phyloP scores from a whole-genome alignment of 1,139 yeast species.

The Torulaspora pretoriensis region DNA sequence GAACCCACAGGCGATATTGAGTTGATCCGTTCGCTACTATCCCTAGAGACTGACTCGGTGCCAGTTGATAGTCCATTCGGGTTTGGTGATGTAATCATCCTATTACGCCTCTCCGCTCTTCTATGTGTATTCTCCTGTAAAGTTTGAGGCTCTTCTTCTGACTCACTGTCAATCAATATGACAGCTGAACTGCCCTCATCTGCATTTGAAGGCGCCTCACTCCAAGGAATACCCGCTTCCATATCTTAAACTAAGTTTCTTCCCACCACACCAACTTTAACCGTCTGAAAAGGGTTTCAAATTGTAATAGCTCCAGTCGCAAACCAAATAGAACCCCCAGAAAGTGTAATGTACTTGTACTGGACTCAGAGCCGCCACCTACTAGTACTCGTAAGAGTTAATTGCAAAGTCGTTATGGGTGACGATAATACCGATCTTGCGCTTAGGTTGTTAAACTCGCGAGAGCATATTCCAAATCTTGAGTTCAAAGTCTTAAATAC shows the following conservation, averaged over 20 bases:
- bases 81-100: constrained; percentile 21
- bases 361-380: too few relatives aligned
- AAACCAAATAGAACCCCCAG: too few relatives aligned
- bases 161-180: constrained; percentile 32
- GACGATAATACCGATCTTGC: constrained; percentile 1
- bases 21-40: constrained; percentile 14
- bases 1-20: constrained; percentile 21
- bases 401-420: neutral
- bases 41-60: constrained; percentile 18
- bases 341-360: too few relatives aligned
- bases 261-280: too few relatives aligned
- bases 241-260: neutral
- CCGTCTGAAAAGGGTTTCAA: too few relatives aligned
- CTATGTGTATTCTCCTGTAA: constrained; percentile 15
- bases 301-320: too few relatives aligned
- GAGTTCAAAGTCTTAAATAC: constrained; percentile 8
- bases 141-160: constrained; percentile 25
- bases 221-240: neutral
- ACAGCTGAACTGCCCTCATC: constrained; percentile 9
- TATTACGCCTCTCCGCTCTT: constrained; percentile 18
- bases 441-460: neutral
- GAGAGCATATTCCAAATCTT: neutral
- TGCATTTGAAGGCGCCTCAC: neutral
- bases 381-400: too few relatives aligned
- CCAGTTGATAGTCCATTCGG: constrained; percentile 6